Evolutionary conservation across 225 moss, liverwort and hornwort genomes (phyloP).

Genomic region (Climacium dendroides): DNA sequence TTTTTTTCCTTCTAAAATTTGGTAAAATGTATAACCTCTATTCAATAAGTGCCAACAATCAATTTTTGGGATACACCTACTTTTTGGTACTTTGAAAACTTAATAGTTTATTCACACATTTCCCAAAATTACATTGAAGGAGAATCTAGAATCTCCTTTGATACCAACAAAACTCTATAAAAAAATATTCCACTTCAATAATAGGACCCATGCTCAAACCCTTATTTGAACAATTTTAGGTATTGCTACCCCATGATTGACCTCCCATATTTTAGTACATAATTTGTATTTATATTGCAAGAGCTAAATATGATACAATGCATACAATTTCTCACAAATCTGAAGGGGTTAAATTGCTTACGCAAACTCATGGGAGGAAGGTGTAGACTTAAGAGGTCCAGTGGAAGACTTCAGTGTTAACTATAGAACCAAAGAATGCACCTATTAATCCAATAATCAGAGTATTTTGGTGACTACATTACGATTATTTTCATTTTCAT

Average conservation of each 20-base stretch:
- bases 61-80: neutral
- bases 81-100: neutral
- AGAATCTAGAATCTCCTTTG: neutral
- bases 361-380: accelerated
- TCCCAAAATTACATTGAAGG: neutral
- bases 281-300: no score
- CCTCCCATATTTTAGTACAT: neutral
- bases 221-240: neutral
- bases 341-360: neutral
- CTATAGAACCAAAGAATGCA: accelerated
- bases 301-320: neutral
- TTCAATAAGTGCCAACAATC: neutral
- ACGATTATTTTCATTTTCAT: no score
- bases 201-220: neutral
- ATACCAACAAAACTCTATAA: accelerated
- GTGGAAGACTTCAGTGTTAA: accelerated
- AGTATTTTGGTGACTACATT: neutral
- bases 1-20: no score
- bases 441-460: accelerated
- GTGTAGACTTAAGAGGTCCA: accelerated
- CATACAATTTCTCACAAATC: accelerated
- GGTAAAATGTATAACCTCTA: neutral
- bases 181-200: neutral
- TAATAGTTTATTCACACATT: neutral
- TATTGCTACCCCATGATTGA: neutral